phyloP scores from a whole-genome alignment of 257 asterid species.

The Nicotiana sylvestris region DNA sequence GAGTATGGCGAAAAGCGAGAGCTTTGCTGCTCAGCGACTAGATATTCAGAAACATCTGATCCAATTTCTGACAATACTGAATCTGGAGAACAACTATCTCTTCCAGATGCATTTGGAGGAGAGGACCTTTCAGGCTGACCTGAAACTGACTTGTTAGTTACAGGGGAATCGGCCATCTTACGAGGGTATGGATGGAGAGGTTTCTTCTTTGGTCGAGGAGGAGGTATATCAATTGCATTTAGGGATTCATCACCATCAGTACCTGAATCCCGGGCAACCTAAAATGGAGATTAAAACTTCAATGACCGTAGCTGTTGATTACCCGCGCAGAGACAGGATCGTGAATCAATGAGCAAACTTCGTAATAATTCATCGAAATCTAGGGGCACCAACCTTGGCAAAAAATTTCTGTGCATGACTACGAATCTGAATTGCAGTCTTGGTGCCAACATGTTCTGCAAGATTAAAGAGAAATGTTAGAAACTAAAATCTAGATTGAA shows the following conservation, averaged over 20 bases:
- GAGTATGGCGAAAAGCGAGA: constrained; percentile 50
- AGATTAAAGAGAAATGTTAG: constrained; percentile 6
- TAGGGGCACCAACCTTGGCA: constrained; percentile 44
- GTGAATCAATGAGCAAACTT: background rate
- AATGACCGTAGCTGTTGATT: constrained; percentile 6
- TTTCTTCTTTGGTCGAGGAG: constrained; percentile 94
- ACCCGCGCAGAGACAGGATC: background rate
- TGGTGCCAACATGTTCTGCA: constrained; percentile 78
- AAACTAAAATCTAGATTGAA: background rate
- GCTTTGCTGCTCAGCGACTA: constrained; percentile 29
- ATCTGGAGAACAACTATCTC: constrained; percentile 62
- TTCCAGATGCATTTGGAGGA: constrained; percentile 24
- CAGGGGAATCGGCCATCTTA: constrained; percentile 33
- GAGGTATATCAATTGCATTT: constrained; percentile 67
- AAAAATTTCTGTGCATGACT: constrained; percentile 93
- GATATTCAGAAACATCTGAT: constrained; percentile 45
- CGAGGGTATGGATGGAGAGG: constrained; percentile 89
- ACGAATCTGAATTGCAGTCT: constrained; percentile 85
- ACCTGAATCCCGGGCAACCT: constrained; percentile 59
- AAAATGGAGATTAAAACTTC: background rate
- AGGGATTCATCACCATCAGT: constrained; percentile 42
- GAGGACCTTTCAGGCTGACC: constrained; percentile 30
- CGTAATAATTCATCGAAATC: background rate
- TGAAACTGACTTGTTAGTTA: constrained; percentile 15
- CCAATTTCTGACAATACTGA: constrained; percentile 55